Evolutionary conservation across 2,329 filamentous ascomycete genomes (phyloP).

Genomic region (Boeremia exigua): DNA sequence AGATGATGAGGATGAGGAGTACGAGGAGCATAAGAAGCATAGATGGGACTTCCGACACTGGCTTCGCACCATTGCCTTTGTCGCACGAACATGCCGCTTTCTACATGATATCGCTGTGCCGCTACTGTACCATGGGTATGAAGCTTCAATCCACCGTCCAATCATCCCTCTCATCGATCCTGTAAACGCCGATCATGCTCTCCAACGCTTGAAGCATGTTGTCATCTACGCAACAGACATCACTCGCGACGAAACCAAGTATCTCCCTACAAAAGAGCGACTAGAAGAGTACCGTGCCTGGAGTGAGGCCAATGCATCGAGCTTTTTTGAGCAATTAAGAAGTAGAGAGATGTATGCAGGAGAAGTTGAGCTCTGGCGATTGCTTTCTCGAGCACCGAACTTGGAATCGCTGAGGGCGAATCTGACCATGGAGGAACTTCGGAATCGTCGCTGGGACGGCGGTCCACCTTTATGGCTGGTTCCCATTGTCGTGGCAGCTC

Average conservation of each 20-base stretch:
- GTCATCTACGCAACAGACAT: neutral
- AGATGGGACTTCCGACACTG: slow-evolving; percentile 2
- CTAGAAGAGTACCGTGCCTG: neutral
- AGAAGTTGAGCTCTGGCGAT: slow-evolving; percentile 1
- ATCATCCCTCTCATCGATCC: neutral
- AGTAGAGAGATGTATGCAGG: too few species aligned
- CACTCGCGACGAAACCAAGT: neutral
- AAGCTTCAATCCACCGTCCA: neutral
- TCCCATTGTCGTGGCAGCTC: neutral
- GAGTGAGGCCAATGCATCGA: too few species aligned
- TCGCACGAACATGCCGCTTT: neutral
- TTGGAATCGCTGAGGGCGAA: neutral
- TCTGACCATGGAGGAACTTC: too few species aligned
- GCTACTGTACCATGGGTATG: slow-evolving; percentile 1
- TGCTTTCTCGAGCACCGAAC: neutral
- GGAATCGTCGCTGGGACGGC: too few species aligned
- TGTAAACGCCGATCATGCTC: neutral
- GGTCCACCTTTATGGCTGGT: neutral
- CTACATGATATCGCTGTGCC: neutral
- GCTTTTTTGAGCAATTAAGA: too few species aligned
- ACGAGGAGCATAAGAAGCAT: too few species aligned
- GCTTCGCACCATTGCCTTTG: neutral
- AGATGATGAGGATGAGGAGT: too few species aligned
- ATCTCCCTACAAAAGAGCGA: neutral
- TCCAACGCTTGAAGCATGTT: neutral